Base-by-base conservation (phyloP, 2,329 filamentous ascomycete species). In the Clonostachys rhizophaga region DNA sequence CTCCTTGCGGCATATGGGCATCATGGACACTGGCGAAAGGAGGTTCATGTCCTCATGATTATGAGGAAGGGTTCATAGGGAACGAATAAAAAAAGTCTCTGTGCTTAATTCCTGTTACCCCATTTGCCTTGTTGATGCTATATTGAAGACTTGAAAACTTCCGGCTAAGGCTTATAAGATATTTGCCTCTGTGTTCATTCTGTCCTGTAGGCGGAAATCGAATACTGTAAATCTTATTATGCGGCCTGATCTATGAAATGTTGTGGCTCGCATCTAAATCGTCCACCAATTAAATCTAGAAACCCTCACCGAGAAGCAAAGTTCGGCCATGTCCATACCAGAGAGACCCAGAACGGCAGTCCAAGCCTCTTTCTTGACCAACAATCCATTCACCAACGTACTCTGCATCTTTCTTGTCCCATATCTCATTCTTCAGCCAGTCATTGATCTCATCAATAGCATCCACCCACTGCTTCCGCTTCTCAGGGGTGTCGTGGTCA, bases 321-420 rank as follows among this genome's bases (percentile, higher is more conserved):
- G 82, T 86, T 52, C 87, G 78, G 1, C 91, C 91, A 24, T 84
- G 88, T 35, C 87, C 92, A 69, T 96, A 96, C 91, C 91, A 97
- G 41, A 96, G 67, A 6, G 76, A 74, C 0, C 92, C 92, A 52
- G 78, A 81, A 41, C 89, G 79, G 49, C 82, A 83, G 58, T 92
- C 87, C 47, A 96, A 67, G 0, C 91, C 91, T 56, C 75, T 86
- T 63, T 92, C 90, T 56, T 95, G 81, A 0, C 92, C 91, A n/a
- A 96, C 83, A 20, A 87, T 70, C 91, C 92, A 96, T 59, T 94
- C 87, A 0, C 86, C 85, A 3, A 74, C 61, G 35, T 72, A 68
- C 11, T 66, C 65, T 9, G 62, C 68, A 42, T 60, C 67, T 20
- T 63, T 56, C 37, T 65, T 69, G 17, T 81, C 79, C 89, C 90